phyloP scores from a whole-genome alignment of 805 yeast genomes.

The Barnettozyma pratensis region DNA sequence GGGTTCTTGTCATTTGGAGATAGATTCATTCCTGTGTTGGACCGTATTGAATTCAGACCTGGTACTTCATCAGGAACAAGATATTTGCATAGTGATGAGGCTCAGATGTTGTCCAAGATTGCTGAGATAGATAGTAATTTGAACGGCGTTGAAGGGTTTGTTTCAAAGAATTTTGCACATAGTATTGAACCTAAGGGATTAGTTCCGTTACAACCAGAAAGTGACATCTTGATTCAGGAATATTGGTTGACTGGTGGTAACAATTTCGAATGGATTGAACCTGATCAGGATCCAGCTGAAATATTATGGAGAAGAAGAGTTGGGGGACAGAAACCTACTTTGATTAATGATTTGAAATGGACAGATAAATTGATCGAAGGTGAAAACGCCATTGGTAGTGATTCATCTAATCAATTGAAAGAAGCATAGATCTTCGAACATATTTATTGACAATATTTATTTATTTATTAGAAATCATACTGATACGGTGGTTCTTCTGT shows the following conservation, averaged over 20 bases:
- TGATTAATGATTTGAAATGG: slow-evolving; percentile 17
- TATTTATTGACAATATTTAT: slow-evolving; percentile 1
- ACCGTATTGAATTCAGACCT: slow-evolving; percentile 52
- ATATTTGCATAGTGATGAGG: slow-evolving; percentile 62
- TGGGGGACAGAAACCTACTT: slow-evolving; percentile 11
- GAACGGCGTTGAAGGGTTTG: slow-evolving; percentile 19
- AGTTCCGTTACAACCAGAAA: slow-evolving; percentile 42
- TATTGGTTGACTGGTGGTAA: slow-evolving; percentile 87
- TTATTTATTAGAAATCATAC: not conserved
- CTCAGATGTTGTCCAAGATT: slow-evolving; percentile 59
- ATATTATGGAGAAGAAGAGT: slow-evolving; percentile 23
- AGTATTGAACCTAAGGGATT: slow-evolving; percentile 8
- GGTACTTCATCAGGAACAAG: slow-evolving; percentile 63
- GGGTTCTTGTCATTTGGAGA: slow-evolving; percentile 45
- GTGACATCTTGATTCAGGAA: slow-evolving; percentile 66
- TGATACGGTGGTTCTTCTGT: no score
- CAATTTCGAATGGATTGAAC: slow-evolving; percentile 85
- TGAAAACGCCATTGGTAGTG: not conserved
- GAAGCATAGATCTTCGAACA: not conserved
- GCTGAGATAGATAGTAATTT: slow-evolving; percentile 50
- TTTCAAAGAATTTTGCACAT: slow-evolving; percentile 12
- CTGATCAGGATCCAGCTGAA: slow-evolving; percentile 86
- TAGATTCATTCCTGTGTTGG: slow-evolving; percentile 47
- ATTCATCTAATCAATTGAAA: not conserved
- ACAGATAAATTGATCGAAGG: slow-evolving; percentile 17